Conservation (phyloP, 1,284 basidiomycete species). For the Rhodotorula mucilaginosa region DNA sequence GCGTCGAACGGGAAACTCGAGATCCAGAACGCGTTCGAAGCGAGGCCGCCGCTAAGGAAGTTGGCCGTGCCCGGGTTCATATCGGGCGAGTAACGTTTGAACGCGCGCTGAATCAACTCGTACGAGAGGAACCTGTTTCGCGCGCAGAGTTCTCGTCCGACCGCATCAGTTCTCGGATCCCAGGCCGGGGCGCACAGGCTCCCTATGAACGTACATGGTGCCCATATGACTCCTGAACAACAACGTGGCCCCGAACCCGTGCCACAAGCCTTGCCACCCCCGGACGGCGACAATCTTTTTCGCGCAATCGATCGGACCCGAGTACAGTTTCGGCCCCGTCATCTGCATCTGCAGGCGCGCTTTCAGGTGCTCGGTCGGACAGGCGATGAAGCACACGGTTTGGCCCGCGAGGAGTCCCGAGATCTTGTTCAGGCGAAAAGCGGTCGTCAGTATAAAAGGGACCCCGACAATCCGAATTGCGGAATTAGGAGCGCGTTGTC, state of each 20-base stretch:
- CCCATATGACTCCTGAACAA: slow-evolving; percentile 49
- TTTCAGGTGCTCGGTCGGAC: slow-evolving; percentile 71
- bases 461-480: no score
- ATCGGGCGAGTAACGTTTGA: slow-evolving; percentile 30
- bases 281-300: slow-evolving; percentile 45
- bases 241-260: slow-evolving; percentile 49
- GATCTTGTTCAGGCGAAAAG: slow-evolving; percentile 43
- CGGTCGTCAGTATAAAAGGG: no score
- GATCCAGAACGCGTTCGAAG: slow-evolving; percentile 27
- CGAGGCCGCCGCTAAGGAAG: slow-evolving; percentile 67
- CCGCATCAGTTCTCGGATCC: not conserved
- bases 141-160: not conserved
- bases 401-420: slow-evolving; percentile 72
- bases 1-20: slow-evolving; percentile 58
- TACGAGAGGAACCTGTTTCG: slow-evolving; percentile 47
- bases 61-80: slow-evolving; percentile 54
- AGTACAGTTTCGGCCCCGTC: slow-evolving; percentile 52
- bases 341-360: slow-evolving; percentile 75
- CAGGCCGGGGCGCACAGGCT: not conserved
- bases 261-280: slow-evolving; percentile 48
- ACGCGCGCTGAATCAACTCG: slow-evolving; percentile 44
- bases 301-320: slow-evolving; percentile 49
- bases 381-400: slow-evolving; percentile 68
- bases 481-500: no score
- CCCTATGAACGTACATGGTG: slow-evolving; percentile 40